phyloP scores from a whole-genome alignment of 306 rosid genomes.

The Fagus sylvatica region DNA sequence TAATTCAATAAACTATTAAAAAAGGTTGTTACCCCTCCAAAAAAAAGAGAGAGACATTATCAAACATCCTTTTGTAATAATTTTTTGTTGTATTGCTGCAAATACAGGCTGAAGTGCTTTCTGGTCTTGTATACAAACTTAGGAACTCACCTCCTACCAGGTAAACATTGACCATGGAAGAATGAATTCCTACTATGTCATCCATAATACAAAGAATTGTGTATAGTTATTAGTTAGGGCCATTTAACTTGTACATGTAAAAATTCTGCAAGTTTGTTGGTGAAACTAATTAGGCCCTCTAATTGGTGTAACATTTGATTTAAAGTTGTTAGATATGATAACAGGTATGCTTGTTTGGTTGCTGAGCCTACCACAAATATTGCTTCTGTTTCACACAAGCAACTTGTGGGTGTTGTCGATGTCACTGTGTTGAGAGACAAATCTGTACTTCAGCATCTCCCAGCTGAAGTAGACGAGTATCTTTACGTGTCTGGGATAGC shows the following conservation, averaged over 20 bases:
- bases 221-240: too few relatives aligned
- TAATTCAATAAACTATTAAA: too few relatives aligned
- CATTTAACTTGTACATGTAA: too few relatives aligned
- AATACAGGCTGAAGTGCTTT: conserved; percentile 80
- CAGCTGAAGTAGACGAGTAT: conserved; percentile 56
- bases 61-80: neutral
- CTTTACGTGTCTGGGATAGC: conserved; percentile 85
- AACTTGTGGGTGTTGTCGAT: conserved; percentile 74
- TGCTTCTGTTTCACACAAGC: conserved; percentile 24
- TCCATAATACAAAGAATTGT: too few relatives aligned
- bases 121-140: conserved; percentile 75
- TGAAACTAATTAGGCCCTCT: neutral
- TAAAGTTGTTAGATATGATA: neutral
- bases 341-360: conserved; percentile 90
- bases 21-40: too few relatives aligned
- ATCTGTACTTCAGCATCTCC: conserved; percentile 56
- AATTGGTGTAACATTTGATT: neutral
- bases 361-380: conserved; percentile 48
- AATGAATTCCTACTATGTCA: neutral
- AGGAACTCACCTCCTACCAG: conserved; percentile 67
- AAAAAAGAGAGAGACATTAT: too few relatives aligned
- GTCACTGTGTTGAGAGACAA: conserved; percentile 64
- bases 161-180: conserved; percentile 31
- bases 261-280: neutral
- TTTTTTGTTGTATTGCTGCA: conserved; percentile 15